Evolutionary conservation across 441 rosid genomes (phyloP).

Genomic region (Raphanus hybrid): DNA sequence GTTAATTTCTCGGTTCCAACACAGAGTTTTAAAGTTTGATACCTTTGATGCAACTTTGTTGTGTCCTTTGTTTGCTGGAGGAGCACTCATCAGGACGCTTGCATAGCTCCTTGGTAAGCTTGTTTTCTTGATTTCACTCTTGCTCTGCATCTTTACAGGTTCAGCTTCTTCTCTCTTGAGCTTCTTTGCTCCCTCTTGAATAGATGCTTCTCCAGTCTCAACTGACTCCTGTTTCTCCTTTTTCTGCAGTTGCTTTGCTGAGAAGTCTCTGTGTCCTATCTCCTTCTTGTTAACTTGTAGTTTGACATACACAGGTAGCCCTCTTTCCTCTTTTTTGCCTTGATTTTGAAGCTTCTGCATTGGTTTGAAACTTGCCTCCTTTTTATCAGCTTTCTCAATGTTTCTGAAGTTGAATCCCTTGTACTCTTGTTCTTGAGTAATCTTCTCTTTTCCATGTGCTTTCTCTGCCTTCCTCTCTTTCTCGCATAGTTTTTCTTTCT

Average conservation of each 20-base stretch:
- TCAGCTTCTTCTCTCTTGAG: not conserved
- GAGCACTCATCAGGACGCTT: not conserved
- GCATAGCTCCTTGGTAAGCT: not conserved
- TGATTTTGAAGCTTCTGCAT: not conserved
- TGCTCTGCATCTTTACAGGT: not conserved
- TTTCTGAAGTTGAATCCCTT: not conserved
- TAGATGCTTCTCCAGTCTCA: too few relatives aligned
- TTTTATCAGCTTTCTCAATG: not conserved
- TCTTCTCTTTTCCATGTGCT: not conserved
- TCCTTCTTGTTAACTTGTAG: not conserved
- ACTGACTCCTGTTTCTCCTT: not conserved
- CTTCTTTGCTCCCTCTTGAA: not conserved
- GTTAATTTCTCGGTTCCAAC: not conserved
- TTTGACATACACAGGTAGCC: not conserved
- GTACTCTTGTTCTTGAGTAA: not conserved
- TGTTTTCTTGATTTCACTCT: not conserved
- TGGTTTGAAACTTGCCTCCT: not conserved
- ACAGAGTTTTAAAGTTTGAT: not conserved
- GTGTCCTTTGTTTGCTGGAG: not conserved
- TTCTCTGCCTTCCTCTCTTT: not conserved
- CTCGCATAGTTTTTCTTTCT: not conserved
- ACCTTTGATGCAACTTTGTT: not conserved
- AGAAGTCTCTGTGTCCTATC: not conserved
- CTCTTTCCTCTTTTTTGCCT: not conserved
- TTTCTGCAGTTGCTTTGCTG: not conserved